Percentiles rank a stretch among this genome's conserved stretches.
Evolutionary conservation across 805 yeast species (phyloP).

Genomic region (Candida endomychidarum): DNA sequence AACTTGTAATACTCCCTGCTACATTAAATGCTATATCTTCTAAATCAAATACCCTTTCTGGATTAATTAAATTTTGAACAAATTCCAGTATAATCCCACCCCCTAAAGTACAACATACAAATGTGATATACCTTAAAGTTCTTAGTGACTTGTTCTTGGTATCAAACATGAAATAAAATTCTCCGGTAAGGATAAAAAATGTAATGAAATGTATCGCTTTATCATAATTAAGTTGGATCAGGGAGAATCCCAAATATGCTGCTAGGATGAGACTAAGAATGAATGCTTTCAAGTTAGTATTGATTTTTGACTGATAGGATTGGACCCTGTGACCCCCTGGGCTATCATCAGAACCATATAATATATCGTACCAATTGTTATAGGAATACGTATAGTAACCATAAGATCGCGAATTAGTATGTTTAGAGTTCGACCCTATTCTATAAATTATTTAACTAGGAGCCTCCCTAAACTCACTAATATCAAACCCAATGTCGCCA

Average conservation of each 20-base stretch:
- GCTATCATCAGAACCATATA: too few relatives aligned
- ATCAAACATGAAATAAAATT: constrained; percentile 49
- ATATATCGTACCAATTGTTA: constrained; percentile 21
- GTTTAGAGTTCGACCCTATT: background rate
- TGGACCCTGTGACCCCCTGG: too few relatives aligned
- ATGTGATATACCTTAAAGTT: constrained; percentile 32
- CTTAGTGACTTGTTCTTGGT: constrained; percentile 28
- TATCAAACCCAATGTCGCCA: too few relatives aligned
- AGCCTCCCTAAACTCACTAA: background rate
- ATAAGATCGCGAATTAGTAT: constrained; percentile 8
- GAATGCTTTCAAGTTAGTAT: constrained; percentile 25
- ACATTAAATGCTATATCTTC: constrained; percentile 44
- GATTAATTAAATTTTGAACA: constrained; percentile 46
- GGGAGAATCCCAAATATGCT: constrained; percentile 53
- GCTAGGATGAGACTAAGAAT: constrained; percentile 22
- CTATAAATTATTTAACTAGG: constrained; percentile 2
- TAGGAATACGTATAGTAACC: constrained; percentile 21
- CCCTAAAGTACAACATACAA: constrained; percentile 45
- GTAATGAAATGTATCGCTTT: constrained; percentile 50
- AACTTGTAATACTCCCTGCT: constrained; percentile 30
- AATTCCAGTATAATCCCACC: constrained; percentile 53
- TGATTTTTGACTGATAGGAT: too few relatives aligned
- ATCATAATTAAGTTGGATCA: constrained; percentile 47
- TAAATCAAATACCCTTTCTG: constrained; percentile 48
- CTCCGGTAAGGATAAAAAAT: constrained; percentile 47